Conservation (phyloP, 129 eudicot species). For the Lactuca sativa region DNA sequence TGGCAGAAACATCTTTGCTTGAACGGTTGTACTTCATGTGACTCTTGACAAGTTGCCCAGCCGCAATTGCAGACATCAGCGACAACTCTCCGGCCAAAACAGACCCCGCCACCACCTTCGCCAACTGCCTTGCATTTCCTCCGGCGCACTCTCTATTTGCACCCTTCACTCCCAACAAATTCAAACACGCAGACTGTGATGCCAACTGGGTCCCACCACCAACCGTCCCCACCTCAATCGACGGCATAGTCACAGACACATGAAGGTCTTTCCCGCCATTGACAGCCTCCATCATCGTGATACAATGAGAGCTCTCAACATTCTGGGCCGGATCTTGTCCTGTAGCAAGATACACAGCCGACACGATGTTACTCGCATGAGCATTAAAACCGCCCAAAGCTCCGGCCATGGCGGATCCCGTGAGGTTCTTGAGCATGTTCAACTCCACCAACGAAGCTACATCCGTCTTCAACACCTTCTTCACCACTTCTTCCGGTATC, state of each 20-base stretch:
- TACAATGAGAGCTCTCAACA: slow-evolving; percentile 63
- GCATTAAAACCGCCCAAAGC: slow-evolving; percentile 78
- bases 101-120: slow-evolving; percentile 38
- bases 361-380: slow-evolving; percentile 65
- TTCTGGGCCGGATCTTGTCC: slow-evolving; percentile 76
- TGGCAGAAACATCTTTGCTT: slow-evolving; percentile 16
- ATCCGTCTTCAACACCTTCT: slow-evolving; percentile 52
- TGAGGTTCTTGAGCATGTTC: slow-evolving; percentile 63
- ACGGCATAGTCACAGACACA: slow-evolving; percentile 59
- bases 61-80: slow-evolving; percentile 43
- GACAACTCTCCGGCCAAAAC: slow-evolving; percentile 47
- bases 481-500: slow-evolving; percentile 51
- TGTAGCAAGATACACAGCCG: slow-evolving; percentile 56
- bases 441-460: slow-evolving; percentile 62
- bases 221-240: slow-evolving; percentile 57
- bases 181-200: slow-evolving; percentile 59
- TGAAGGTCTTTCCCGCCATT: slow-evolving; percentile 64
- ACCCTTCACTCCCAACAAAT: slow-evolving; percentile 56
- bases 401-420: slow-evolving; percentile 71
- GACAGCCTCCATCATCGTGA: slow-evolving; percentile 71
- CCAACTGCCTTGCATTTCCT: slow-evolving; percentile 44
- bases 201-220: slow-evolving; percentile 66
- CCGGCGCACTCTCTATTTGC: slow-evolving; percentile 47
- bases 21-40: slow-evolving; percentile 48
- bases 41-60: slow-evolving; percentile 43